Percentiles rank a stretch among this genome's conserved stretches.
phyloP scores from a whole-genome alignment of 2,329 filamentous ascomycete genomes.

The Biscogniauxia sp. region DNA sequence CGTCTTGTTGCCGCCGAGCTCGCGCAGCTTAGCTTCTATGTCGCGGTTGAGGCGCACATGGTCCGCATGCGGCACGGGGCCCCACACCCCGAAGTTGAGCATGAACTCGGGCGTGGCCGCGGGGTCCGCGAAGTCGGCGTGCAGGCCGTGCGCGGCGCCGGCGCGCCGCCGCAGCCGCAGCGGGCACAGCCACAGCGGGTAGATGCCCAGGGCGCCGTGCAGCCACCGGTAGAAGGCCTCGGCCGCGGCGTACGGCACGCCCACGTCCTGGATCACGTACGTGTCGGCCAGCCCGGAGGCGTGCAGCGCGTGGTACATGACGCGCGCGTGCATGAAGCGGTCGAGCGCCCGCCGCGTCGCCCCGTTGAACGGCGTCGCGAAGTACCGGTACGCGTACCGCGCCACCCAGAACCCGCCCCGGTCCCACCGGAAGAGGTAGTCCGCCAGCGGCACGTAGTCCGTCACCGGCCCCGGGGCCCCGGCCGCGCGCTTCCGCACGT shows the following conservation, averaged over 20 bases:
- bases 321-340: conserved; percentile 59
- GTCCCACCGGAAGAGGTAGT: conserved; percentile 72
- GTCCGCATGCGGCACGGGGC: conserved; percentile 39
- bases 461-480: conserved; percentile 31
- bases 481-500: conserved; percentile 47
- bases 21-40: conserved; percentile 58
- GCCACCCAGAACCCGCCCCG: conserved; percentile 69
- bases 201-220: conserved; percentile 43
- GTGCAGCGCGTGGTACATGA: conserved; percentile 65
- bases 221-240: conserved; percentile 49
- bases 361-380: conserved; percentile 62
- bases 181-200: conserved; percentile 58
- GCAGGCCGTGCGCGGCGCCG: conserved; percentile 44
- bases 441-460: conserved; percentile 59
- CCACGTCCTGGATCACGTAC: conserved; percentile 65
- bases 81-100: conserved; percentile 65
- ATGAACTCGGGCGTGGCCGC: conserved; percentile 36
- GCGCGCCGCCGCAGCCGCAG: conserved; percentile 43
- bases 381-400: conserved; percentile 61
- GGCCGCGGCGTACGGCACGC: conserved; percentile 44
- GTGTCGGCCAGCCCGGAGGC: conserved; percentile 57
- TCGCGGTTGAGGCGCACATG: conserved; percentile 54
- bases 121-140: conserved; percentile 43
- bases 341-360: conserved; percentile 61
- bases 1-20: conserved; percentile 65